Evolutionary conservation across 495 filamentous ascomycete genomes (phyloP).

Genomic region (Penicillium taxi): DNA sequence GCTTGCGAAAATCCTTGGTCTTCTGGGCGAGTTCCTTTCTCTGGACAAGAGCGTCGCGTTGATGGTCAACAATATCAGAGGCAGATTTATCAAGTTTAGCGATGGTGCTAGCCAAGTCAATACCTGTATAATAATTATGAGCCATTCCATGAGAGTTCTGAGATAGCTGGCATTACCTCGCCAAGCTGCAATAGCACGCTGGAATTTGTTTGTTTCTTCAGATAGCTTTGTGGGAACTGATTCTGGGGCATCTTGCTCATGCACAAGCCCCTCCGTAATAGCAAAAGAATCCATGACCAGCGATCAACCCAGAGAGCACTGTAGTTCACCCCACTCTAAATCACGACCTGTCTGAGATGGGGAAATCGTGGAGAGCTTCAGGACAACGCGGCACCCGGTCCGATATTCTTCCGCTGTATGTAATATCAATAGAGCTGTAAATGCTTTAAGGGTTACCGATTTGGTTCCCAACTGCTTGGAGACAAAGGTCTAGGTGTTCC

Average conservation of each 20-base stretch:
- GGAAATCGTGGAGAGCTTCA: conserved; percentile 13
- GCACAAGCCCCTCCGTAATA: conserved; percentile 35
- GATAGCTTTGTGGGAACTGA: conserved; percentile 24
- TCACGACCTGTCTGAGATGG: conserved; percentile 10
- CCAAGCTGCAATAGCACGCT: conserved; percentile 92
- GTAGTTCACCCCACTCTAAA: conserved; percentile 24
- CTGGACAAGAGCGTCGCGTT: conserved; percentile 86
- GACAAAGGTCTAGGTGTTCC: not conserved
- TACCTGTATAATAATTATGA: conserved; percentile 49
- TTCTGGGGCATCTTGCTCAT: conserved; percentile 25
- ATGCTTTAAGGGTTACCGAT: not conserved
- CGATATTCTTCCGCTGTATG: conserved; percentile 20
- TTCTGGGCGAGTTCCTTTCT: conserved; percentile 96
- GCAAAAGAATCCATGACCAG: conserved; percentile 39
- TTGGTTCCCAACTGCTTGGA: not conserved
- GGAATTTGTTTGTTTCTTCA: conserved; percentile 80
- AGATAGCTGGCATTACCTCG: conserved; percentile 53
- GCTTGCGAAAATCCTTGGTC: conserved; percentile 94
- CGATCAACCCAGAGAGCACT: conserved; percentile 11
- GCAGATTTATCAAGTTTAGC: conserved; percentile 85
- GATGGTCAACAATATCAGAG: conserved; percentile 84
- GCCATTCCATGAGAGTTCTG: no score
- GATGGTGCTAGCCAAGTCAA: conserved; percentile 79
- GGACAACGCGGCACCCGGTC: conserved; percentile 27
- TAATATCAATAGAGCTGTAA: not conserved